phyloP scores from a whole-genome alignment of 2,329 filamentous ascomycete species.

The Sarocladium kiliense region DNA sequence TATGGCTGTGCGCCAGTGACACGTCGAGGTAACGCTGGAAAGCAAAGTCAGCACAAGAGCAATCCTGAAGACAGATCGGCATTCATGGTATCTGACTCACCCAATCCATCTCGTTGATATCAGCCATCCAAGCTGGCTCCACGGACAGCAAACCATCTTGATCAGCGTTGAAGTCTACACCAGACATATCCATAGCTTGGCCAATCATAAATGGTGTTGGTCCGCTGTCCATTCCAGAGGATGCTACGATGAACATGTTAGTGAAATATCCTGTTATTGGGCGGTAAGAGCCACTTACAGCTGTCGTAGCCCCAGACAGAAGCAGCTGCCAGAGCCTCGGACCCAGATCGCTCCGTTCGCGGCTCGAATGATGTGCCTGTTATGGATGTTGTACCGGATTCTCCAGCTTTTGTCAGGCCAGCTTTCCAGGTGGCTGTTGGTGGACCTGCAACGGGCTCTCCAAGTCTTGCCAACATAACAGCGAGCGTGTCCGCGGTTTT shows the following conservation, averaged over 20 bases:
- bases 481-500: slow-evolving; percentile 42
- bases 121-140: slow-evolving; percentile 31
- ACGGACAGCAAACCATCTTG: slow-evolving; percentile 20
- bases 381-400: slow-evolving; percentile 13
- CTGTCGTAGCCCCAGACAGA: slow-evolving; percentile 5
- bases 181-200: slow-evolving; percentile 13
- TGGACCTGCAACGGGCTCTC: slow-evolving; percentile 20
- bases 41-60: slow-evolving; percentile 10
- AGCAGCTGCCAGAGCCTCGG: neutral
- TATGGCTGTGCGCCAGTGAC: slow-evolving; percentile 26
- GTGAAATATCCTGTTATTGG: neutral
- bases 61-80: neutral
- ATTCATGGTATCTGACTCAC: slow-evolving; percentile 22
- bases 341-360: neutral
- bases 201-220: slow-evolving; percentile 6
- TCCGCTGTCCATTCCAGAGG: neutral
- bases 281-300: neutral
- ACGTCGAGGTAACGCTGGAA: slow-evolving; percentile 27
- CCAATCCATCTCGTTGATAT: slow-evolving; percentile 31
- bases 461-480: slow-evolving; percentile 40
- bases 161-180: slow-evolving; percentile 12
- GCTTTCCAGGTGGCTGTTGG: slow-evolving; percentile 2
- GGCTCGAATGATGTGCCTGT: slow-evolving; percentile 8
- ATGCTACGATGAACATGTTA: neutral
- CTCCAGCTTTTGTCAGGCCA: neutral